Evolutionary conservation across 1,284 basidiomycete genomes (phyloP).

Genomic region (Ceratobasidium sp.): DNA sequence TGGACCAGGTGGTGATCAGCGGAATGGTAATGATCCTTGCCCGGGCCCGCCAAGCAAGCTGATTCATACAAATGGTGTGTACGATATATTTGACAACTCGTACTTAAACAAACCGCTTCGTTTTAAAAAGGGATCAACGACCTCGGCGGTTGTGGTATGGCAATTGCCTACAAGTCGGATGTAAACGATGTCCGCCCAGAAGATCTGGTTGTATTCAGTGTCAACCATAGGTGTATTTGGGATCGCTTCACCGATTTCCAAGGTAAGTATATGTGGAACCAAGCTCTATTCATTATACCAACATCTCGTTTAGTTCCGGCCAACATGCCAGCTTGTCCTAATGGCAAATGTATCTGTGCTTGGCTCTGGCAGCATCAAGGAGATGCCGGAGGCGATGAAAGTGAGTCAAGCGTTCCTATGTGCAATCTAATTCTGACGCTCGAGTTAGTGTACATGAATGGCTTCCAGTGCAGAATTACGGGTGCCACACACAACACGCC

Average conservation of each 20-base stretch:
- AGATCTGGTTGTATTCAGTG: slow-evolving; percentile 75
- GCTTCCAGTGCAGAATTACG: slow-evolving; percentile 73
- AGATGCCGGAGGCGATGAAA: slow-evolving; percentile 47
- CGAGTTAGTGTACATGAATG: slow-evolving; percentile 64
- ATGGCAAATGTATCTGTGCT: slow-evolving; percentile 69
- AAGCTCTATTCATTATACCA: not conserved
- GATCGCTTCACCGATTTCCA: slow-evolving; percentile 67
- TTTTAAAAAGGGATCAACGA: slow-evolving; percentile 58
- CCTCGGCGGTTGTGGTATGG: slow-evolving; percentile 69
- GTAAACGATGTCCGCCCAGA: slow-evolving; percentile 61
- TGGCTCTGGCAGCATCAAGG: slow-evolving; percentile 64
- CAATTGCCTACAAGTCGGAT: slow-evolving; percentile 72
- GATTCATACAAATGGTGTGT: not conserved
- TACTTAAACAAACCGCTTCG: not conserved
- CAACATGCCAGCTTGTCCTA: slow-evolving; percentile 70
- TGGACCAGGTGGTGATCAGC: slow-evolving; percentile 39
- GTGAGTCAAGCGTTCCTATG: slow-evolving; percentile 42
- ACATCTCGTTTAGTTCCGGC: slow-evolving; percentile 55
- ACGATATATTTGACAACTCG: not conserved
- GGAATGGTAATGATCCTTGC: slow-evolving; percentile 9
- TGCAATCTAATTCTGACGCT: slow-evolving; percentile 1
- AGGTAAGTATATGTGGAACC: slow-evolving; percentile 40
- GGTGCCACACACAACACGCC: slow-evolving; percentile 57
- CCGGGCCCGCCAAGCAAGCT: not conserved
- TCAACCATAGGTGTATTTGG: slow-evolving; percentile 78